Percentiles rank a stretch among this genome's conserved stretches.
Evolutionary conservation across 169 alveolate genomes (phyloP).

Genomic region (Plasmodium fragile): DNA sequence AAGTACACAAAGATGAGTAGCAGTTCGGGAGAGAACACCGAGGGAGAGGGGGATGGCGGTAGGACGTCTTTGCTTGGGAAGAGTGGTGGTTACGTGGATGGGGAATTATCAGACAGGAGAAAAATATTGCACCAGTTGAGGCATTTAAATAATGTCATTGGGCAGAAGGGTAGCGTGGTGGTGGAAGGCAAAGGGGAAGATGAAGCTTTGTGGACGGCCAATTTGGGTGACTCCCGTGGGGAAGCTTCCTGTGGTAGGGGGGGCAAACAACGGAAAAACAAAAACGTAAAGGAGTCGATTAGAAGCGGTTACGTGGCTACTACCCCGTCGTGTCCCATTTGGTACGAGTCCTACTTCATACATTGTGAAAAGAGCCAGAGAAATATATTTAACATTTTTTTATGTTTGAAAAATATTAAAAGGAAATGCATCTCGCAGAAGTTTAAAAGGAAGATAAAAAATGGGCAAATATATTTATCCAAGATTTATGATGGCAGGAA

Average conservation of each 20-base stretch:
- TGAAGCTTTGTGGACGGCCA: background rate
- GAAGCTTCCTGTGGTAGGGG: background rate
- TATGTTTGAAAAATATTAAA: conserved; percentile 29
- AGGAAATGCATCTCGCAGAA: conserved; percentile 4
- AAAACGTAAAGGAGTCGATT: background rate
- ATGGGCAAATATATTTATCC: conserved; percentile 38
- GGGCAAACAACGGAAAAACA: background rate
- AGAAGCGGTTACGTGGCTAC: background rate
- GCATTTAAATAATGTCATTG: background rate
- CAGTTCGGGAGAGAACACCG: background rate
- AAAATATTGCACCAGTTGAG: background rate
- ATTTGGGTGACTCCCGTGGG: background rate
- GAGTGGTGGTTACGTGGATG: background rate
- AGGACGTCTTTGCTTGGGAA: background rate
- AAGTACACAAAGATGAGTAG: background rate
- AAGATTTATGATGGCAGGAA: conserved; percentile 20
- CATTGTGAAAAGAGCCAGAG: conserved; percentile 9
- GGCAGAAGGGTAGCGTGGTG: background rate
- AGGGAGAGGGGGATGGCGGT: background rate
- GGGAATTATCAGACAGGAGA: background rate
- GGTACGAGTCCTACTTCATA: conserved; percentile 9
- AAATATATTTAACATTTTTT: conserved; percentile 34
- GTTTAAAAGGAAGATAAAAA: conserved; percentile 38
- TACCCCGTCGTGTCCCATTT: background rate
- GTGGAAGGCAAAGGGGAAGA: background rate